A percentile compares a stretch with the other conserved stretches of the same genome.
Conservation (phyloP, 208 protist genomes). For the Endotrypanum monterogeii region DNA sequence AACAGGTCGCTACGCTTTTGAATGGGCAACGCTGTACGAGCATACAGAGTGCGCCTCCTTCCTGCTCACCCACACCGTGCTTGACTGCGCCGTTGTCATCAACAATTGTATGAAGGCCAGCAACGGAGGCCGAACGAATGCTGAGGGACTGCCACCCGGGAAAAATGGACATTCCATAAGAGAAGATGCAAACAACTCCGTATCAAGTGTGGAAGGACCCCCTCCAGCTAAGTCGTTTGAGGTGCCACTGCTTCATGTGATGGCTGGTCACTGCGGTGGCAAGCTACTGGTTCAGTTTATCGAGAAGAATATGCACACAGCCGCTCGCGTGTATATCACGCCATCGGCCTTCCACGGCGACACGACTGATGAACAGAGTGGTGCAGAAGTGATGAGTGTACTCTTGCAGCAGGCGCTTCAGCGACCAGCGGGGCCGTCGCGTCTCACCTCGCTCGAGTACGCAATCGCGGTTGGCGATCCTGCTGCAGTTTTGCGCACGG, state of each 20-base stretch:
- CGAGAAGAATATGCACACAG: constrained; percentile 33
- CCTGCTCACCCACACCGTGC: constrained; percentile 52
- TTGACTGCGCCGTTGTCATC: constrained; percentile 19
- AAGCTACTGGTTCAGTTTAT: constrained; percentile 51
- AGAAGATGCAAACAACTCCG: neutral
- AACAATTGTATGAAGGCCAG: neutral
- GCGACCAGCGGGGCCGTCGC: constrained; percentile 38
- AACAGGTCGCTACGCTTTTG: constrained; percentile 62
- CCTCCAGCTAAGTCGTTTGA: neutral
- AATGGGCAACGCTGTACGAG: constrained; percentile 50
- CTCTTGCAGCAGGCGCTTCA: constrained; percentile 46
- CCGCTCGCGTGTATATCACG: constrained; percentile 10
- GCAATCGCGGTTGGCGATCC: constrained; percentile 62
- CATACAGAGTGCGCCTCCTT: constrained; percentile 53
- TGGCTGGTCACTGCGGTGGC: constrained; percentile 48
- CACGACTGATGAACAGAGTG: constrained; percentile 9
- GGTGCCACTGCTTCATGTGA: constrained; percentile 37
- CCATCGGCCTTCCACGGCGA: neutral
- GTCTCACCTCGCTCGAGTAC: constrained; percentile 73
- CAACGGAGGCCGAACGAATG: neutral
- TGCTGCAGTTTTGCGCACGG: constrained; percentile 55
- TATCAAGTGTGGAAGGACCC: neutral
- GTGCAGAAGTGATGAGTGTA: constrained; percentile 32
- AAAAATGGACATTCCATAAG: neutral
- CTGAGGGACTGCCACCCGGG: neutral